These are phyloP conservation scores for Zoysia pacifica DNA, from an alignment of 176 grass and related monocot species.

Conservation along the genomic window DNA sequence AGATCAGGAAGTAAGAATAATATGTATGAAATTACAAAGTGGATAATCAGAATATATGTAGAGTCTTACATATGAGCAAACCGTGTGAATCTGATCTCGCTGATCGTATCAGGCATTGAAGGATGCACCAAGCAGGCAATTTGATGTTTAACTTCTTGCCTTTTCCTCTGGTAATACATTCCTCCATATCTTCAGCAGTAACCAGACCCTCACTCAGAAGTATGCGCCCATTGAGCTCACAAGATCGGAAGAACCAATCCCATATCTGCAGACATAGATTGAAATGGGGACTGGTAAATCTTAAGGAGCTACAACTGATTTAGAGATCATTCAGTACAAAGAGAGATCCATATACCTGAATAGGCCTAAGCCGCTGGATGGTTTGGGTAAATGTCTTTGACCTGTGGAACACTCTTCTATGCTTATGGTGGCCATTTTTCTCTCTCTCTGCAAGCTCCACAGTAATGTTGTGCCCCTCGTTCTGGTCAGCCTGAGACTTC, in stretches of 20 bases:
- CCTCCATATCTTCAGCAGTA: constrained; percentile 61
- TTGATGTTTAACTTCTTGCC: constrained; percentile 71
- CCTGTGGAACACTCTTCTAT: constrained; percentile 40
- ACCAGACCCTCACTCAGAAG: constrained; percentile 74
- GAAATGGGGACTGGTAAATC: background rate
- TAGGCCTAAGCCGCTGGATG: constrained; percentile 64
- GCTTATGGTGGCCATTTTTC: constrained; percentile 41
- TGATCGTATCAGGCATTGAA: constrained; percentile 81
- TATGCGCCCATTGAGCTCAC: constrained; percentile 84
- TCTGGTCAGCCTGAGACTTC: constrained; percentile 30
- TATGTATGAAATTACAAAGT: background rate
- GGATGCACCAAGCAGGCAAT: constrained; percentile 78
- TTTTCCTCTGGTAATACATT: constrained; percentile 67
- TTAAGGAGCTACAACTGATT: background rate
- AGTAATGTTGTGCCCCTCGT: constrained; percentile 10
- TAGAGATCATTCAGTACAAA: background rate
- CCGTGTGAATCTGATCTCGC: constrained; percentile 57
- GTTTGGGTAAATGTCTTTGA: constrained; percentile 65
- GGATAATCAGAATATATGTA: background rate
- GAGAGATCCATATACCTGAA: constrained; percentile 56
- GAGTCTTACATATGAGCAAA: constrained; percentile 75
- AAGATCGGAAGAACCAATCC: constrained; percentile 97
- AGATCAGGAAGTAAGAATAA: background rate
- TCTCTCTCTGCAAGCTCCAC: constrained; percentile 24
- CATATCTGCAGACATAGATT: constrained; percentile 58